These are phyloP conservation scores for Aspergillus piperis DNA, from an alignment of 2,329 filamentous ascomycete genomes.

Conservation along the genomic window DNA sequence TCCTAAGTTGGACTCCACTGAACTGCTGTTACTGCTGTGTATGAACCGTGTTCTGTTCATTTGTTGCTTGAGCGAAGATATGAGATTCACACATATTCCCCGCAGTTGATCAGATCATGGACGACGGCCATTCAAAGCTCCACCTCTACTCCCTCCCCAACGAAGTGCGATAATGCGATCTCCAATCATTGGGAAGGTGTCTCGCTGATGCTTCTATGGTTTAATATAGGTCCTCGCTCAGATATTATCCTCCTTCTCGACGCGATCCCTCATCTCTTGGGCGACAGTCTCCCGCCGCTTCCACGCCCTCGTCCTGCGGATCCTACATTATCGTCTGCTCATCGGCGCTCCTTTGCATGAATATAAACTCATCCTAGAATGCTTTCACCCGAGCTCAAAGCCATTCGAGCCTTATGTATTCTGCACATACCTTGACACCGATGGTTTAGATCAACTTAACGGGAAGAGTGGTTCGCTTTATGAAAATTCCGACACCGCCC, in stretches of 20 bases:
- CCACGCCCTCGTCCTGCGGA: conserved; percentile 62
- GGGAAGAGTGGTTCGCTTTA: conserved; percentile 42
- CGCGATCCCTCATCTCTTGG: conserved; percentile 57
- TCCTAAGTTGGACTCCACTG: not conserved
- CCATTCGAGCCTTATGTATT: conserved; percentile 68
- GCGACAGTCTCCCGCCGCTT: conserved; percentile 64
- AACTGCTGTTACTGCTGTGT: not conserved
- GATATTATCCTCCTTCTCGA: conserved; percentile 52
- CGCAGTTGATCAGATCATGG: conserved; percentile 16
- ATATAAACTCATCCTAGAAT: conserved; percentile 73
- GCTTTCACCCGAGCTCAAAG: conserved; percentile 71
- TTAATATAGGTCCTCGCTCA: conserved; percentile 52
- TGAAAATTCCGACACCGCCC: conserved; percentile 32
- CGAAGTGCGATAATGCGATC: conserved; percentile 29
- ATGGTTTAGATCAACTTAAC: conserved; percentile 54
- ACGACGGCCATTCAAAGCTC: conserved; percentile 10
- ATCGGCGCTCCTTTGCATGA: conserved; percentile 59
- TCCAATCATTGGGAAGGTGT: not conserved
- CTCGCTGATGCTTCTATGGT: not conserved
- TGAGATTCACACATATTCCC: not conserved
- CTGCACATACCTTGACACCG: conserved; percentile 68
- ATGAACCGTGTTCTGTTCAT: no score
- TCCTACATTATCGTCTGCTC: conserved; percentile 66
- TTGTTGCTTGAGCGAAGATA: not conserved
- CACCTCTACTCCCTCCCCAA: conserved; percentile 36